Conservation (phyloP, 2,329 filamentous ascomycete genomes). For the Ophiostoma ulmi region DNA sequence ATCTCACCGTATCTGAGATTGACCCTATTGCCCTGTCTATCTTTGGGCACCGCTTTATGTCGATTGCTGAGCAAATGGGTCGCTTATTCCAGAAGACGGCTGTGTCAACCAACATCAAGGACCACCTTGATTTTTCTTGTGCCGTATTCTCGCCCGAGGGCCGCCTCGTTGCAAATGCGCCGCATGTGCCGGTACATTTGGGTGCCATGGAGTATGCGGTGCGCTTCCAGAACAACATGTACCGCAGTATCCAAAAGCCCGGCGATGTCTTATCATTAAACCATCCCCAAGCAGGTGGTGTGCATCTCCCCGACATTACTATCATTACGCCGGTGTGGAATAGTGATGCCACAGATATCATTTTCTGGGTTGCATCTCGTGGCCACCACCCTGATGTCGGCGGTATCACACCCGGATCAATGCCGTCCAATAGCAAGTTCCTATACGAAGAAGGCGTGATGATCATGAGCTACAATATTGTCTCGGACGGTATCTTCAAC, state of each 20-base stretch:
- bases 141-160: conserved; percentile 72
- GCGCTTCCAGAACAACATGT: conserved; percentile 69
- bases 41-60: conserved; percentile 79
- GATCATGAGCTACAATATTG: conserved; percentile 63
- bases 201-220: conserved; percentile 84
- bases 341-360: conserved; percentile 52
- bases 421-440: conserved; percentile 68
- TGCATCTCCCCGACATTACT: conserved; percentile 77
- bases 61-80: conserved; percentile 81
- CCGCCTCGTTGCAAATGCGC: conserved; percentile 71
- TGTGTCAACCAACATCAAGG: conserved; percentile 76
- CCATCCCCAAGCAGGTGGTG: conserved; percentile 53
- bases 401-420: conserved; percentile 61
- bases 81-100: conserved; percentile 71
- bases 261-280: conserved; percentile 81
- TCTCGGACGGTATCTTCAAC: conserved; percentile 70
- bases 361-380: conserved; percentile 75
- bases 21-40: conserved; percentile 74
- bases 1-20: conserved; percentile 35
- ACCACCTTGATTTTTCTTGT: conserved; percentile 77
- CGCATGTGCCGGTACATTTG: conserved; percentile 73
- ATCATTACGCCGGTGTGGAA: conserved; percentile 76
- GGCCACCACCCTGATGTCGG: conserved; percentile 82
- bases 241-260: conserved; percentile 50
- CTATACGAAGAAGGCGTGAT: conserved; percentile 61